Percentiles rank a stretch among this genome's conserved stretches.
phyloP scores from a whole-genome alignment of 257 asterid species.

The Fraxinus cuspidata region DNA sequence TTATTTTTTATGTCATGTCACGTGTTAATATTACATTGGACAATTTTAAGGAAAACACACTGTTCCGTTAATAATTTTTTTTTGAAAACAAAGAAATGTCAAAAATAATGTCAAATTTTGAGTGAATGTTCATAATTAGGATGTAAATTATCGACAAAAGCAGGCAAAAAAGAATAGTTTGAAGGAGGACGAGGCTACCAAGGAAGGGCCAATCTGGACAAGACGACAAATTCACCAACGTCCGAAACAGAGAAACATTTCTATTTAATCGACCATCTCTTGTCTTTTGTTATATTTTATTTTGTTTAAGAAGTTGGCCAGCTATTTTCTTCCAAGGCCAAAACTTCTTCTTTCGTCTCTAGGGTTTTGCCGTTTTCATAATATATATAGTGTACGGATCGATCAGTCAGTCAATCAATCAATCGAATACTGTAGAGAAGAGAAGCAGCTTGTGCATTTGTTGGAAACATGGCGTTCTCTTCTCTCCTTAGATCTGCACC shows the following conservation, averaged over 20 bases:
- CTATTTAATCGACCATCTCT: conserved; percentile 5
- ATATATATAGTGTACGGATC: not conserved
- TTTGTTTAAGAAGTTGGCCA: conserved; percentile 29
- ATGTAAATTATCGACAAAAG: no score
- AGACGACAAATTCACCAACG: conserved; percentile 31
- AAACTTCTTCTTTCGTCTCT: conserved; percentile 26
- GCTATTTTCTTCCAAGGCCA: conserved; percentile 35
- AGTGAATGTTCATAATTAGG: no score
- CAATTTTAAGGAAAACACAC: no score
- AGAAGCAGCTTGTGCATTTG: conserved; percentile 2
- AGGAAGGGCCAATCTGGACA: conserved; percentile 16
- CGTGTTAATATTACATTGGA: no score
- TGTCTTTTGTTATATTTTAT: not conserved
- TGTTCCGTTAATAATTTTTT: no score
- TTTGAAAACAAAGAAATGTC: no score
- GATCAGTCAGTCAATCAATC: not conserved
- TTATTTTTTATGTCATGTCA: no score
- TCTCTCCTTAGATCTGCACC: conserved; percentile 57
- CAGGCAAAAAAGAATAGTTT: no score
- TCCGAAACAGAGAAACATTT: conserved; percentile 23
- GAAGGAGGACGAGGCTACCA: conserved; percentile 32
- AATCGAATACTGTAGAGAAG: conserved; percentile 12
- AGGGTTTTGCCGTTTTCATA: conserved; percentile 28
- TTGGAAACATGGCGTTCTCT: conserved; percentile 56
- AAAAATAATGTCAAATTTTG: no score